Percentiles rank a stretch among this genome's conserved stretches.
Conservation (phyloP, 257 asterid species). For the Salvia miltiorrhiza region DNA sequence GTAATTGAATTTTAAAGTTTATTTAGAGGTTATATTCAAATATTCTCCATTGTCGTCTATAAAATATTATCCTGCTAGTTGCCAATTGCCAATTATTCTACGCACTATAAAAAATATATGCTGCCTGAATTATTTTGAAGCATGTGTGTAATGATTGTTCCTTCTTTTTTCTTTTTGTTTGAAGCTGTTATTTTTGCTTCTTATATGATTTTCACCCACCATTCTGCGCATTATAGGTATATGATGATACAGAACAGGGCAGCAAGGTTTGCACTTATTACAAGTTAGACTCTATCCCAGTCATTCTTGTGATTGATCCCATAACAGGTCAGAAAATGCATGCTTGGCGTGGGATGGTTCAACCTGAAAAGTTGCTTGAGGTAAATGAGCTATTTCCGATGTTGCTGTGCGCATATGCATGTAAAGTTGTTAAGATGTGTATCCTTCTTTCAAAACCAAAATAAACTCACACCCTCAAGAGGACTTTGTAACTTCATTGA, state of each 20-base stretch:
- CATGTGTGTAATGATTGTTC: neutral
- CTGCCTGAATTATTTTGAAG: slow-evolving; percentile 1
- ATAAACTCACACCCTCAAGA: neutral
- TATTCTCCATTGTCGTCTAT: neutral
- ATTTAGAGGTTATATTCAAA: neutral
- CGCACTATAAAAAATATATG: neutral
- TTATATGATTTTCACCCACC: slow-evolving; percentile 16
- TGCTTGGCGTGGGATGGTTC: slow-evolving; percentile 90
- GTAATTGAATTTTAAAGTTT: neutral
- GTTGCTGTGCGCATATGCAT: neutral
- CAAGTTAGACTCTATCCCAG: slow-evolving; percentile 71
- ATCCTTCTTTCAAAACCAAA: neutral
- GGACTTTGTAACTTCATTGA: slow-evolving; percentile 7
- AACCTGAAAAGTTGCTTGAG: slow-evolving; percentile 85
- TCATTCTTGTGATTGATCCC: slow-evolving; percentile 75
- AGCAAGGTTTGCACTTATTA: slow-evolving; percentile 86
- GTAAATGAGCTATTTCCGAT: slow-evolving; percentile 33
- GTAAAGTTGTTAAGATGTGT: neutral
- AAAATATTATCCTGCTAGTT: neutral
- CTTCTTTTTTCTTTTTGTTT: neutral
- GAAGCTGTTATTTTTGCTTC: neutral
- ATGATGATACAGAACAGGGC: slow-evolving; percentile 87
- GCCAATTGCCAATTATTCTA: neutral
- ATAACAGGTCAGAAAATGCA: slow-evolving; percentile 91
- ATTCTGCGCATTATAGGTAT: slow-evolving; percentile 42